Conservation (phyloP, 805 yeast genomes). For the Teunomyces cretensis region DNA sequence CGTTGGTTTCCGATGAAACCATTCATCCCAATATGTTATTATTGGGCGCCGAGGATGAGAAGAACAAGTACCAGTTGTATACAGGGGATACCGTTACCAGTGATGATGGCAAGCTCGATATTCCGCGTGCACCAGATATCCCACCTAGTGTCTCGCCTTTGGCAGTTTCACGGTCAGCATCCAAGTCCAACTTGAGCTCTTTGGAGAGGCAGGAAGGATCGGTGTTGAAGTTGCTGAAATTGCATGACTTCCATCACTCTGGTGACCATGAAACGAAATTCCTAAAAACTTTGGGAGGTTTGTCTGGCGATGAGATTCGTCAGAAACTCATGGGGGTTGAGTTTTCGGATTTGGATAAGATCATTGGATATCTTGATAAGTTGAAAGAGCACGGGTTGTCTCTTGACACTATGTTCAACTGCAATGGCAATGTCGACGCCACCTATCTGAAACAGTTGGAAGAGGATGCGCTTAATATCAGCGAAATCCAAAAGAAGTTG, state of each 20-base stretch:
- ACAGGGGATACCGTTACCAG: conserved; percentile 6
- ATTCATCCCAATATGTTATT: neutral
- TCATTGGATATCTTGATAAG: conserved; percentile 29
- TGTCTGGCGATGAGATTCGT: conserved; percentile 42
- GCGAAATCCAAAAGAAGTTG: conserved; percentile 11
- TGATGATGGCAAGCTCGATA: conserved; percentile 3
- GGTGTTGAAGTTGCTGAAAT: conserved; percentile 33
- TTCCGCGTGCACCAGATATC: conserved; percentile 1
- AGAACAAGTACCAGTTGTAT: conserved; percentile 11
- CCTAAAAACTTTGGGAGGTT: conserved; percentile 12
- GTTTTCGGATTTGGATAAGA: conserved; percentile 33
- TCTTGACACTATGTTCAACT: conserved; percentile 21
- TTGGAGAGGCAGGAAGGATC: conserved; percentile 45
- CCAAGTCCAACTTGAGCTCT: conserved; percentile 32
- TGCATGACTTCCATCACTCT: conserved; percentile 20
- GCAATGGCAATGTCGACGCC: conserved; percentile 1
- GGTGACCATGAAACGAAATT: conserved; percentile 5
- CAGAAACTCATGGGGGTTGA: conserved; percentile 29
- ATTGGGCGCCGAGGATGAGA: conserved; percentile 25
- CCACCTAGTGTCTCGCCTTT: conserved; percentile 12
- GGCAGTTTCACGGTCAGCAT: conserved; percentile 19
- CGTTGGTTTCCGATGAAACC: conserved; percentile 17
- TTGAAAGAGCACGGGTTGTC: conserved; percentile 34
- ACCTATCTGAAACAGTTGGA: conserved; percentile 5
- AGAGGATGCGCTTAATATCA: conserved; percentile 12